Evolutionary conservation across 164 flowering plant species (phyloP).

Genomic region (Berberis vulgaris): DNA sequence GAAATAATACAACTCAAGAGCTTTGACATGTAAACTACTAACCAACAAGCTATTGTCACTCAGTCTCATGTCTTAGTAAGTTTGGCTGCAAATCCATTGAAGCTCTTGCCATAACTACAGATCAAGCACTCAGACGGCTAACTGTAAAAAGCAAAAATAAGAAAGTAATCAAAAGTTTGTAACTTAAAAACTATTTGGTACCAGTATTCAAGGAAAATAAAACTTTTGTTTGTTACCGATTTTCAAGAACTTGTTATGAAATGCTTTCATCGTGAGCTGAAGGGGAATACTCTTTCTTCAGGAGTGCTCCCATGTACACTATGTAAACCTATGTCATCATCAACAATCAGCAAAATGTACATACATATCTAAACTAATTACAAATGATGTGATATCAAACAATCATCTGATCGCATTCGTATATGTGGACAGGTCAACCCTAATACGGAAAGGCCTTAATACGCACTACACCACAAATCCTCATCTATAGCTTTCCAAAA

Average conservation of each 20-base stretch:
- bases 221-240: background rate
- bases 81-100: slow-evolving; percentile 5
- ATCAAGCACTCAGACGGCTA: background rate
- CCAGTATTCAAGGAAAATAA: background rate
- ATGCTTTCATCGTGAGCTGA: background rate
- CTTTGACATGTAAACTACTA: background rate
- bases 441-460: too few relatives aligned
- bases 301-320: slow-evolving; percentile 5
- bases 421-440: too few relatives aligned
- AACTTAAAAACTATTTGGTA: background rate
- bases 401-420: too few relatives aligned
- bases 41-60: background rate
- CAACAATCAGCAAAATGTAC: background rate
- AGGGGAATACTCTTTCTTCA: background rate
- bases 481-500: too few relatives aligned
- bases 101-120: background rate
- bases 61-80: background rate
- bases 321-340: background rate
- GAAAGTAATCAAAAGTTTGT: background rate
- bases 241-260: slow-evolving; percentile 2
- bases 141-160: background rate
- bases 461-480: too few relatives aligned
- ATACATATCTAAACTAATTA: too few relatives aligned
- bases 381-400: too few relatives aligned
- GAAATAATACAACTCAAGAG: too few relatives aligned